Evolutionary conservation across 2,329 filamentous ascomycete genomes (phyloP).

Genomic region (Fusarium liriodendri): DNA sequence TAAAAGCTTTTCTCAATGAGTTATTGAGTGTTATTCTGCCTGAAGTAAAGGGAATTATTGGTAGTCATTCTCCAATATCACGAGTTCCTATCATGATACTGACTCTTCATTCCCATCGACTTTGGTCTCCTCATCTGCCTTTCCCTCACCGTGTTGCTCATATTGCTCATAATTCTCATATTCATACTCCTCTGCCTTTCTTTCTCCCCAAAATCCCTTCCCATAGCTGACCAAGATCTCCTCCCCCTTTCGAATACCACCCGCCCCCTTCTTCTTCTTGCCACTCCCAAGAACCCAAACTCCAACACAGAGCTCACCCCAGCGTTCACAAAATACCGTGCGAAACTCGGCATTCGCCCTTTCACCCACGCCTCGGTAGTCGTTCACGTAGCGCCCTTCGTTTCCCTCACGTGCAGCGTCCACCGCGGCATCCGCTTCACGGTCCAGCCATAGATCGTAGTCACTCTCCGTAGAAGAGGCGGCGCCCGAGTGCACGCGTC

Average conservation of each 20-base stretch:
- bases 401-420: slow-evolving; percentile 70
- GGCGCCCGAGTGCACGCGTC: slow-evolving; percentile 62
- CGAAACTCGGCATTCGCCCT: slow-evolving; percentile 69
- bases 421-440: slow-evolving; percentile 66
- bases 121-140: neutral
- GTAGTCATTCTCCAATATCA: neutral
- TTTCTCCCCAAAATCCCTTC: slow-evolving; percentile 72
- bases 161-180: neutral
- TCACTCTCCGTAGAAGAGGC: slow-evolving; percentile 53
- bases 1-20: neutral
- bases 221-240: slow-evolving; percentile 76
- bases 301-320: slow-evolving; percentile 65
- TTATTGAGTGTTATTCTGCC: neutral
- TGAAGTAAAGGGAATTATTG: neutral
- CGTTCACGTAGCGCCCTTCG: slow-evolving; percentile 75
- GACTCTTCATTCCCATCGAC: neutral
- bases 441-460: slow-evolving; percentile 74
- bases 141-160: neutral
- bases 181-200: slow-evolving; percentile 34
- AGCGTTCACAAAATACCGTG: slow-evolving; percentile 66
- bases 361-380: slow-evolving; percentile 69
- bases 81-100: neutral
- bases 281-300: slow-evolving; percentile 62
- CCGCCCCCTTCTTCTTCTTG: slow-evolving; percentile 30
- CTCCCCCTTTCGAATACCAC: slow-evolving; percentile 66